Conservation (phyloP, 495 filamentous ascomycete species). For the Xylaria intraflava region DNA sequence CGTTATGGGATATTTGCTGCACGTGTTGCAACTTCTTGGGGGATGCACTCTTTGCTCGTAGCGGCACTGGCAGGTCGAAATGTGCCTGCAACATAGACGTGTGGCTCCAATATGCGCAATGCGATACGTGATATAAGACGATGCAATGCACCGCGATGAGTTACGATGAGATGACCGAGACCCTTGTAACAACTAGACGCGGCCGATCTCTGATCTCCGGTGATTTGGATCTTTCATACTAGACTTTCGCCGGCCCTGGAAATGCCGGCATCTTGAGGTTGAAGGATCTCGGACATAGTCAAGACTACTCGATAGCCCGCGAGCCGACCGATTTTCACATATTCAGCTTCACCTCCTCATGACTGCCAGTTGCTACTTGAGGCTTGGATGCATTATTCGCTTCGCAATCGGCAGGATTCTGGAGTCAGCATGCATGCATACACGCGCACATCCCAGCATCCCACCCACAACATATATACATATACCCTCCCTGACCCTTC, state of each 20-base stretch:
- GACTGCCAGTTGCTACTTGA: neutral
- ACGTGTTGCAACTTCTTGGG: neutral
- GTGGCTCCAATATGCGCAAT: neutral
- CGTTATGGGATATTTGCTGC: neutral
- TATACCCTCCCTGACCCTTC: no score
- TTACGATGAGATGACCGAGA: neutral
- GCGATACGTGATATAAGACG: neutral
- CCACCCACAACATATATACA: no score
- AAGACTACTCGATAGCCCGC: neutral
- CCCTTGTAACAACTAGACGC: neutral
- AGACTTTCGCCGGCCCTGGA: neutral
- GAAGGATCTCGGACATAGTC: neutral
- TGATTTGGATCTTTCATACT: neutral
- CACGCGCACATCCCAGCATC: neutral
- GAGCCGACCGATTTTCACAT: neutral
- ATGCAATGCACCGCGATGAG: neutral
- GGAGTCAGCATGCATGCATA: neutral
- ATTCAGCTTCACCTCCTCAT: neutral
- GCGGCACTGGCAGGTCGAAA: neutral
- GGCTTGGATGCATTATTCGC: neutral
- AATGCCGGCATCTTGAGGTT: neutral
- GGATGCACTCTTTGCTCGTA: neutral
- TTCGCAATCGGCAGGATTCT: conserved; percentile 1
- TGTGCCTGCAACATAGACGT: neutral
- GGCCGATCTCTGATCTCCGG: neutral